Evolutionary conservation across 192 early-diverging fungal species (phyloP).

Genomic region (Obelidium mucronatum): DNA sequence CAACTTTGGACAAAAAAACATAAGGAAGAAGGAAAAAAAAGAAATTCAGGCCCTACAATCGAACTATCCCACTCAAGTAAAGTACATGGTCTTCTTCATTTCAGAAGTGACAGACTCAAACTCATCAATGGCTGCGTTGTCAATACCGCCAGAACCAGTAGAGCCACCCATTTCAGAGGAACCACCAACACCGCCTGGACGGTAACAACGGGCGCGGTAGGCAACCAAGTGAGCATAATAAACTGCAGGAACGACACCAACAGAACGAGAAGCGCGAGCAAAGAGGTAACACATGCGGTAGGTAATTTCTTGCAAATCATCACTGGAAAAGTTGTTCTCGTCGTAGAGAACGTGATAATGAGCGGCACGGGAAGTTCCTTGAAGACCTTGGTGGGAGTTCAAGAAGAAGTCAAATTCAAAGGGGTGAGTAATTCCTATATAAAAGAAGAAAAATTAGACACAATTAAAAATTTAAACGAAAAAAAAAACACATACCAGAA

Average conservation of each 20-base stretch:
- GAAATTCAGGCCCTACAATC: not conserved
- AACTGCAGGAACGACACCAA: slow-evolving; percentile 84
- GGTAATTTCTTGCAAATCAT: slow-evolving; percentile 84
- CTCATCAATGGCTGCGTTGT: slow-evolving; percentile 4
- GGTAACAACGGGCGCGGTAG: slow-evolving; percentile 54
- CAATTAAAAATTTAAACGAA: not conserved
- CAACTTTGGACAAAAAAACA: not conserved
- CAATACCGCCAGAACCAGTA: not conserved
- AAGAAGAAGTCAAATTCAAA: slow-evolving; percentile 84
- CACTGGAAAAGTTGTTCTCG: slow-evolving; percentile 76
- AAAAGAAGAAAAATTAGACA: not conserved
- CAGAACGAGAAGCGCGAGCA: slow-evolving; percentile 75
- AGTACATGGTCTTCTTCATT: slow-evolving; percentile 38
- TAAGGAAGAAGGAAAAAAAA: slow-evolving; percentile 2
- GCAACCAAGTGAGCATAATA: slow-evolving; percentile 91
- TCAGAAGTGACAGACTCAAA: slow-evolving; percentile 26
- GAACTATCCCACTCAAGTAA: slow-evolving; percentile 8
- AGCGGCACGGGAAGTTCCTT: slow-evolving; percentile 88
- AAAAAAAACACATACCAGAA: slow-evolving; percentile 7
- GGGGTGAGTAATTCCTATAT: slow-evolving; percentile 72
- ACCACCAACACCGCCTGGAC: slow-evolving; percentile 3
- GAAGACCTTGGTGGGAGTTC: slow-evolving; percentile 82
- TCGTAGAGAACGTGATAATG: slow-evolving; percentile 90
- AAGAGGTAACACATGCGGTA: slow-evolving; percentile 85
- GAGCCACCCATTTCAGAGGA: not conserved